phyloP scores from a whole-genome alignment of 495 filamentous ascomycete species.

The Penicillium silybi region DNA sequence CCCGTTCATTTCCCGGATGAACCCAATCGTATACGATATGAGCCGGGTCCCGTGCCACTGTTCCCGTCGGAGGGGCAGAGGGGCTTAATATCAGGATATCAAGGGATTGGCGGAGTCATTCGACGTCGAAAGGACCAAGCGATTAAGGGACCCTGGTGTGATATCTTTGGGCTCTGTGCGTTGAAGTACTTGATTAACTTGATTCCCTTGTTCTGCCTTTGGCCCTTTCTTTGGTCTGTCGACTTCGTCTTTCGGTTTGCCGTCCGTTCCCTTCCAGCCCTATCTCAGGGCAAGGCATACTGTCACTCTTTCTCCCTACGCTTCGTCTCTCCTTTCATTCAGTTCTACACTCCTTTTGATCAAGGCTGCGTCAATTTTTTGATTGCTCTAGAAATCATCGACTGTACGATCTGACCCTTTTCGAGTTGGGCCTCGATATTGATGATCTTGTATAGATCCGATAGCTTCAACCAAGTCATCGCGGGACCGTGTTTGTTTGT shows the following conservation, averaged over 20 bases:
- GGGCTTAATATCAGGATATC: conserved; percentile 5
- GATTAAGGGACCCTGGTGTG: not conserved
- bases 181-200: conserved; percentile 14
- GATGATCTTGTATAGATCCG: conserved; percentile 3
- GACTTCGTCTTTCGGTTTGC: not conserved
- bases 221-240: not conserved
- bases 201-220: conserved; percentile 16
- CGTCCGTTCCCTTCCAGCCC: conserved; percentile 8
- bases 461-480: not conserved
- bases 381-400: not conserved
- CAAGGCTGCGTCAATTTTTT: not conserved
- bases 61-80: not conserved
- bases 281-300: conserved; percentile 17
- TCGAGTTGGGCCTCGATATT: not conserved
- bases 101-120: conserved; percentile 6
- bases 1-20: not conserved
- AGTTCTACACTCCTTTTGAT: conserved; percentile 1
- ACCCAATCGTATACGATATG: not conserved
- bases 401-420: not conserved
- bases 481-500: conserved; percentile 17
- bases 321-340: conserved; percentile 6
- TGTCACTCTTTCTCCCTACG: conserved; percentile 10
- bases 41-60: not conserved
- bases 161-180: not conserved
- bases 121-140: not conserved